Evolutionary conservation across 75 land plant genomes (phyloP), one percentile per base, ranked within the genome.

Genomic region (Pseudotsuga menziesii): DNA sequence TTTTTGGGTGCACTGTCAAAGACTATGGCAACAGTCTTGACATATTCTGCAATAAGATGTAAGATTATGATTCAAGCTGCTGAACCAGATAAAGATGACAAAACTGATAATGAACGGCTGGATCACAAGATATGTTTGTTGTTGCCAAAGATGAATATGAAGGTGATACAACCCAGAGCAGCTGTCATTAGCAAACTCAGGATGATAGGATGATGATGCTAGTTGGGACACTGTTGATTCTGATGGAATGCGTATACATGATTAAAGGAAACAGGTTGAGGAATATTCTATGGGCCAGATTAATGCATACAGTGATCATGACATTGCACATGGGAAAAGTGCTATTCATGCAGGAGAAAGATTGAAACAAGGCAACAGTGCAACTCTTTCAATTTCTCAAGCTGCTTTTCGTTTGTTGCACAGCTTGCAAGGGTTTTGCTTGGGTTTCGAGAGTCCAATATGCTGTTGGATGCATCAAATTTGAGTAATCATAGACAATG

Each of bases 171-270:
- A 77, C 71, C 41, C n/a, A 67, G 48, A 67, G 17, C 36, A 67
- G 71, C 71, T 67, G 22, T 36, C 36, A 64, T 52, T 83, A 74
- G 66, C 85, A 83, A 39, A 86, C 78, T 73, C 88, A 91, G 20
- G 79, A 80, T 19, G 85, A 87, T 75, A 90, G 83, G 86, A 72
- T 74, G 91, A 83, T 85, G 93, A 81, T 63, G 97, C 87, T 77
- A 94, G 98, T 82, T 94, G 95, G 98, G 95, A 89, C 80, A 92
- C 98, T 29, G 88, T 91, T 82, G 90, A 91, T 79, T 93, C 89
- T 61, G 74, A 78, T 83, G 89, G 85, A 23, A 61, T 76, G 73
- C 78, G 84, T 75, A 70, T 76, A 56, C 41, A 77, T 80, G 83
- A 73, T 54, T 80, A 77, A 76, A 22, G 63, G 41, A 63, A 76